Evolutionary conservation across 1,139 yeast species (phyloP), one percentile per base, ranked within the genome.

Genomic region (Keqinozyma sinolaborantium): DNA sequence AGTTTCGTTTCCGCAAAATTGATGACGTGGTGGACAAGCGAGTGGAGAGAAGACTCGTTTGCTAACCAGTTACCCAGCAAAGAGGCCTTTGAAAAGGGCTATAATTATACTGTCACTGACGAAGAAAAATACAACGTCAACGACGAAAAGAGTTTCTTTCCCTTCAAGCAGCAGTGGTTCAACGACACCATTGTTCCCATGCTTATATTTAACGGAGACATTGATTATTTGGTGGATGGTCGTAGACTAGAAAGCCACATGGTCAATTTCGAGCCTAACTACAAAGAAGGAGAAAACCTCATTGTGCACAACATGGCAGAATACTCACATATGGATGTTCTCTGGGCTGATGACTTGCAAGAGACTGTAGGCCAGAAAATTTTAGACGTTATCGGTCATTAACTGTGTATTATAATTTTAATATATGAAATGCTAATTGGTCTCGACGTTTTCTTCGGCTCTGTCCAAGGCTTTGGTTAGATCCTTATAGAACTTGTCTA

Each of bases 11-110:
- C 94, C 16, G 70, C 87, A 3, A 78, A 79, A 44, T 66, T 86
- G 40, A 87, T 92, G 95, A 70, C 74, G 32, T 92, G 97, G 96
- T 92, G 97, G 97, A 63, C 64, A 27, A 70, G 74, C 36, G 71
- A 77, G 26, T 60, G 59, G 48, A 55, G 62, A 14, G 57, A 49
- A 20, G 69, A 64, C 28, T 70, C 73, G 1, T 69, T 69, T 39
- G 49, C 64, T 19, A 64, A 60, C 41, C 63, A 64, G 44, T 51
- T 68, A 29, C 63, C 57, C 27, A 60, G 67, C 1, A 47, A 48
- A 28, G 40, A 50, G 20, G 60, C 63, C 1, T 69, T 65, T 39
- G 38, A 47, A 16, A 48, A 49, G 2, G 68, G 63, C 1, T 47
- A 50, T 14, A 58, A 65, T 31, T 39, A 32, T 35, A 36, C 41